Percentiles rank a stretch among this genome's conserved stretches.
These are phyloP conservation scores for Cyclaneusma minus DNA, from an alignment of 2,329 filamentous ascomycete species.

Conservation along the genomic window DNA sequence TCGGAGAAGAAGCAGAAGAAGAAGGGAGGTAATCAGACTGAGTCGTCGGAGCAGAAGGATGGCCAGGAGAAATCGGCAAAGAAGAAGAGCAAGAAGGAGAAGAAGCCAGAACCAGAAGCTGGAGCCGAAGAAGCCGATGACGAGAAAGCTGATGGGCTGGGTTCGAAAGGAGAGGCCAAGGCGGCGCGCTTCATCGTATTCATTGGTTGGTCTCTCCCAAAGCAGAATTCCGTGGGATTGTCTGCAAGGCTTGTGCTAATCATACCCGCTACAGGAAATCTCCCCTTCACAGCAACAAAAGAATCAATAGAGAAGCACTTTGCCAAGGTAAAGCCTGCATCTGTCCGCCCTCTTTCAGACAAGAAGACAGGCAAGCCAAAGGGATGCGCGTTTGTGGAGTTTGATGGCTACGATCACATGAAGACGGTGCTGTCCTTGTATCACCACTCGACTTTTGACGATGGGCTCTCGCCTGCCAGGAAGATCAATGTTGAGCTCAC, in stretches of 20 bases:
- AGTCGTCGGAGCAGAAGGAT: conserved; percentile 9
- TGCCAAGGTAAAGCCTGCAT: conserved; percentile 51
- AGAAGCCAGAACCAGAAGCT: conserved; percentile 10
- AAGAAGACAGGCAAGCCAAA: conserved; percentile 48
- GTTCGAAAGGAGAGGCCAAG: conserved; percentile 8
- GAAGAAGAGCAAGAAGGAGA: conserved; percentile 10
- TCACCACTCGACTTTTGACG: conserved; percentile 67
- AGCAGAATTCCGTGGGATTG: conserved; percentile 11
- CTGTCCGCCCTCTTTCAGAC: conserved; percentile 59
- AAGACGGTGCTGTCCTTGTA: conserved; percentile 83
- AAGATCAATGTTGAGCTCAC: conserved; percentile 91
- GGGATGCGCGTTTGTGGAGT: conserved; percentile 81
- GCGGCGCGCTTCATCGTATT: conserved; percentile 58
- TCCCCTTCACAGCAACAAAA: conserved; percentile 68
- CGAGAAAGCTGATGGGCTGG: conserved; percentile 1
- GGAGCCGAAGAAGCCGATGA: conserved; percentile 13
- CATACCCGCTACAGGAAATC: conserved; percentile 48
- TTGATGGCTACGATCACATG: conserved; percentile 74
- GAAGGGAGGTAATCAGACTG: conserved; percentile 6
- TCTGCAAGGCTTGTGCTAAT: conserved; percentile 20
- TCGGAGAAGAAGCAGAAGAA: conserved; percentile 21
- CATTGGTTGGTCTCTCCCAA: conserved; percentile 37
- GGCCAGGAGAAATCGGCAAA: conserved; percentile 6
- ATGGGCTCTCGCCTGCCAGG: conserved; percentile 37
- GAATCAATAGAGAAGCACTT: conserved; percentile 62